Base-by-base conservation (phyloP, 1,139 yeast species). In the Yamadazyma diddensiae region DNA sequence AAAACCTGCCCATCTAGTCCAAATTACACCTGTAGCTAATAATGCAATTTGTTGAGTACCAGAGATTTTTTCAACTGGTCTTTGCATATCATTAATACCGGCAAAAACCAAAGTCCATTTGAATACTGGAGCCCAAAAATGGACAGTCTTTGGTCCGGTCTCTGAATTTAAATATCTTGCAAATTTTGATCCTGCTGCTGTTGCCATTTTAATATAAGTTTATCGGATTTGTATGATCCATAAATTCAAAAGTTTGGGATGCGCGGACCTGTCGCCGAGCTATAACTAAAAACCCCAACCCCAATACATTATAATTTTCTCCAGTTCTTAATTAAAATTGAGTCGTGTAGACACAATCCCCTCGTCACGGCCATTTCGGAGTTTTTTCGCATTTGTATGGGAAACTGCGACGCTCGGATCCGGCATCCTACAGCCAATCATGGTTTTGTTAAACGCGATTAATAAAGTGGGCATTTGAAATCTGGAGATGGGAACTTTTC, bases 1-100 rank as follows among this genome's bases (percentile, higher is more conserved):
- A 60, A 88, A 77, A 2, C 73, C 75, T 20, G 97, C 90, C 98
- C 98, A 92, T 58, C 98, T 79, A 28, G 98, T 92, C 98, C 98
- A 92, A 50, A 92, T 88, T 35, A 77, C 79, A 36, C 97, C 98
- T 1, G 98, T 92, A 30, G 92, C 92, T 49, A 85, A 73, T 38
- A 92, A 70, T 1, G 98, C 95, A 41, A 83, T 57, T 57, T 86
- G 95, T 60, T 92, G 98, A 18, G 96, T 82, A 36, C 97, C 96
- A 31, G 92, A 80, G 35, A 92, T 69, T 50, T 82, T 82, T 53
- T 90, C 97, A 26, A 87, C 95, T 3, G 97, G 97, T 63, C 97
- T 80, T 47, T 77, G 74, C 42, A 83, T 67, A 59, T 92, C 98
- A 53, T 73, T 82, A 38, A 86, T 70, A 34, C 98, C 97, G 11